Evolutionary conservation across 2,329 filamentous ascomycete genomes (phyloP).

Genomic region (Thermomyces lanuginosus): DNA sequence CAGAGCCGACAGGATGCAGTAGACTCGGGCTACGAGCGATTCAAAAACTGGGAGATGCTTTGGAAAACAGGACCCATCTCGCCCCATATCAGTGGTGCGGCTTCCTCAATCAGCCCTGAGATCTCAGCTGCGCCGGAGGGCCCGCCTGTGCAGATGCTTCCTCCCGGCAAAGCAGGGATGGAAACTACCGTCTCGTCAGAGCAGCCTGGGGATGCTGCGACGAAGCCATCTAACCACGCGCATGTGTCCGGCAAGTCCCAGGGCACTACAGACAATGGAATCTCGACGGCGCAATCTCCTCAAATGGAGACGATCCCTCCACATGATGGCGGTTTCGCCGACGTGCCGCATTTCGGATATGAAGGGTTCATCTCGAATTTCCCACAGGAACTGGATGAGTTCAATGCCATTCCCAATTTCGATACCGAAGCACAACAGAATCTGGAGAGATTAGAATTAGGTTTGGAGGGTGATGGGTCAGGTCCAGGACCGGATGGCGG

Average conservation of each 20-base stretch:
- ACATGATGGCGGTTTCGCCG: conserved; percentile 10
- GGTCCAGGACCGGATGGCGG: too few species aligned
- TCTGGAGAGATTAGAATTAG: too few species aligned
- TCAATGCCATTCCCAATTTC: conserved; percentile 25
- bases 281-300: not conserved
- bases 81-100: conserved; percentile 11
- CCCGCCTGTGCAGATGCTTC: too few species aligned
- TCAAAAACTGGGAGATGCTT: conserved; percentile 37
- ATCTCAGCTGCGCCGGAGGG: too few species aligned
- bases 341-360: conserved; percentile 20
- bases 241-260: too few species aligned
- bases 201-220: too few species aligned
- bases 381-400: conserved; percentile 24
- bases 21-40: conserved; percentile 37
- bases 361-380: conserved; percentile 27
- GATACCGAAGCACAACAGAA: conserved; percentile 21
- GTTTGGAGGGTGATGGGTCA: too few species aligned
- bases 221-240: too few species aligned
- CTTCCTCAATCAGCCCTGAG: too few species aligned
- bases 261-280: too few species aligned
- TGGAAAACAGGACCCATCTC: conserved; percentile 28
- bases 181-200: too few species aligned
- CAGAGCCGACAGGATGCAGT: conserved; percentile 16
- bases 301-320: conserved; percentile 14
- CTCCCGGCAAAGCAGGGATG: too few species aligned